These are phyloP conservation scores for Paramyrothecium sp. DNA, from an alignment of 2,329 filamentous ascomycete species.

Conservation along the genomic window DNA sequence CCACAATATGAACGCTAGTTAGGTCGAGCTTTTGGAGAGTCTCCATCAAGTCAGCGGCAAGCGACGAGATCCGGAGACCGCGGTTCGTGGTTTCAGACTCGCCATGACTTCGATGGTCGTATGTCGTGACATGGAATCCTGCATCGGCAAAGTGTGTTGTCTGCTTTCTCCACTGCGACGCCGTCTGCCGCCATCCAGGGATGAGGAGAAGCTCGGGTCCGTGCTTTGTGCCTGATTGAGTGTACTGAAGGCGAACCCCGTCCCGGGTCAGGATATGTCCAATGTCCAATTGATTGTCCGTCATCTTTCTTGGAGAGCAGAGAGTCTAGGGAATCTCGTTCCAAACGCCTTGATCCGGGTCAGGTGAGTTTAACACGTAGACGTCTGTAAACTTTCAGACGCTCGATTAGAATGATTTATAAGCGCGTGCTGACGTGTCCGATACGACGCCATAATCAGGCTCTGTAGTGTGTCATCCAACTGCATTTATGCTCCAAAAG, in stretches of 20 bases:
- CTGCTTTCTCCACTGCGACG: constrained; percentile 27
- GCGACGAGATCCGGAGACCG: constrained; percentile 25
- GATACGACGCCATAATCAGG: too few relatives aligned
- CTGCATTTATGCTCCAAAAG: too few relatives aligned
- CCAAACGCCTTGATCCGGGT: too few relatives aligned
- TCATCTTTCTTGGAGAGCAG: too few relatives aligned
- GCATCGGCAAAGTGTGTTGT: constrained; percentile 21
- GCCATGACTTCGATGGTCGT: constrained; percentile 30
- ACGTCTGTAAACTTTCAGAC: too few relatives aligned
- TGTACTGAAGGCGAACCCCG: constrained; percentile 24
- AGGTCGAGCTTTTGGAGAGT: constrained; percentile 25
- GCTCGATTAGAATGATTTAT: too few relatives aligned
- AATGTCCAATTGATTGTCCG: too few relatives aligned
- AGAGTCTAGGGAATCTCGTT: too few relatives aligned
- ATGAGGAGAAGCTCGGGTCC: constrained; percentile 27
- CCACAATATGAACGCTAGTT: constrained; percentile 24
- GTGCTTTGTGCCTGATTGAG: constrained; percentile 17
- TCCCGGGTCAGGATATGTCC: too few relatives aligned
- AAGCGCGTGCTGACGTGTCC: too few relatives aligned
- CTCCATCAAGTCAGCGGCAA: constrained; percentile 25
- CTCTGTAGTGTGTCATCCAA: too few relatives aligned
- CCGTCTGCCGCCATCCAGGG: constrained; percentile 29
- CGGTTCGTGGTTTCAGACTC: constrained; percentile 28
- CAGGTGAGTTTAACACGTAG: too few relatives aligned
- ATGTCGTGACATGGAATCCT: constrained; percentile 26